These are phyloP conservation scores for Cercospora sesami DNA, from an alignment of 2,329 filamentous ascomycete genomes.

Conservation along the genomic window DNA sequence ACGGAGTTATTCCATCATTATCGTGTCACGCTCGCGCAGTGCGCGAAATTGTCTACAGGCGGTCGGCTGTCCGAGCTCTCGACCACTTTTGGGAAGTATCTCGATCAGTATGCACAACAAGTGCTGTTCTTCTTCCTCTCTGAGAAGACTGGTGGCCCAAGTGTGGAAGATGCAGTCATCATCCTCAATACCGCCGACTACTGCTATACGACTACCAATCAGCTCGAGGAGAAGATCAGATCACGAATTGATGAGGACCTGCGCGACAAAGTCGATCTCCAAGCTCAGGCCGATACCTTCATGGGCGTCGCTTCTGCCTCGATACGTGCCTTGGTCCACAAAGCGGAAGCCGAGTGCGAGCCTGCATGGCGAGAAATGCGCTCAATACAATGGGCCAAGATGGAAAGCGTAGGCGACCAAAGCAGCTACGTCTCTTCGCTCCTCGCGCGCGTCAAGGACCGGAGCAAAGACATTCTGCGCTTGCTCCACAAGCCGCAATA, in stretches of 20 bases:
- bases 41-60: slow-evolving; percentile 93
- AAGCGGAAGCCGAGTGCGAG: slow-evolving; percentile 79
- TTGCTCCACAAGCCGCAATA: slow-evolving; percentile 89
- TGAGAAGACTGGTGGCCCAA: slow-evolving; percentile 58
- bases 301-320: slow-evolving; percentile 90
- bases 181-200: slow-evolving; percentile 97
- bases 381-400: slow-evolving; percentile 90
- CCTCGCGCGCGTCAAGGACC: slow-evolving; percentile 68
- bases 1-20: slow-evolving; percentile 98
- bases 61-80: slow-evolving; percentile 81
- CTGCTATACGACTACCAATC: slow-evolving; percentile 88
- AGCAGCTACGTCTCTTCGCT: slow-evolving; percentile 88
- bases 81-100: slow-evolving; percentile 82
- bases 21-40: slow-evolving; percentile 87
- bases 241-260: slow-evolving; percentile 81
- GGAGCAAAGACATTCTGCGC: slow-evolving; percentile 71
- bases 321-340: slow-evolving; percentile 78
- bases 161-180: slow-evolving; percentile 74
- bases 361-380: slow-evolving; percentile 94
- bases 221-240: slow-evolving; percentile 93
- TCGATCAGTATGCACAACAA: slow-evolving; percentile 93
- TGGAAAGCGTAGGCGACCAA: slow-evolving; percentile 91
- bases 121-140: slow-evolving; percentile 74
- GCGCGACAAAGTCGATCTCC: slow-evolving; percentile 75
- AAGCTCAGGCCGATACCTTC: slow-evolving; percentile 91